Evolutionary conservation across 2,329 filamentous ascomycete species (phyloP), one percentile per base, ranked within the genome.

Genomic region (Moelleriella libera): DNA sequence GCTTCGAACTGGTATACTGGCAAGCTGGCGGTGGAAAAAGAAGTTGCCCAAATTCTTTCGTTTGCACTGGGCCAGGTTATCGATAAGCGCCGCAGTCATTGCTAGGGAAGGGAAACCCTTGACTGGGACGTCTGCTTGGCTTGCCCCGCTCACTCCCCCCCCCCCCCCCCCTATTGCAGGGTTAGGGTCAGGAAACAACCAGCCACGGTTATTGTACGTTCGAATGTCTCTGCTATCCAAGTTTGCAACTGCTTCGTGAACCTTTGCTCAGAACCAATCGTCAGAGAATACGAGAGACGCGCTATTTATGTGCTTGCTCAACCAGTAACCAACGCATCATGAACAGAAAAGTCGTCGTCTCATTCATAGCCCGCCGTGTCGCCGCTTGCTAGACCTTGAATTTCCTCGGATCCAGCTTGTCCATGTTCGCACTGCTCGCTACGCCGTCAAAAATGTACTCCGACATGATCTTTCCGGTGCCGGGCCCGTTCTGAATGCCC

Each of bases 401-500:
- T 54, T 71, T 76, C 55, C 74, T 74, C 1, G 85, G 86, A 61
- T 89, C 82, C 52, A 90, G 61, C 39, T 71, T 75, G 1, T 68
- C 68, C 31, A 88, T 72, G 51, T 81, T 72, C 5, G 84, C 82
- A 55, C 83, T 88, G 58, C 64, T 80, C 1, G 82, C 76, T 50
- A 68, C 65, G 1, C 85, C 85, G 47, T 89, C 85, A 57, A 89
- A 80, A 2, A 92, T 68, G 64, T 85, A 80, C 63, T 90, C 85
- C 39, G 83, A 83, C 69, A 92, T 83, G 40, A 90, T 63, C 65
- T 82, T 86, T 4, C 86, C 86, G 6, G 90, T 97, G 1, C 76
- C 92, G 1, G 90, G 89, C 1, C 82, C 88, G 67, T 98, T 97
- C 68, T 97, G 90, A 28, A 98, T 95, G 0, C 92, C 92, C 92